Conservation (phyloP, 2,329 filamentous ascomycete species). For the Cladosporium sp. region DNA sequence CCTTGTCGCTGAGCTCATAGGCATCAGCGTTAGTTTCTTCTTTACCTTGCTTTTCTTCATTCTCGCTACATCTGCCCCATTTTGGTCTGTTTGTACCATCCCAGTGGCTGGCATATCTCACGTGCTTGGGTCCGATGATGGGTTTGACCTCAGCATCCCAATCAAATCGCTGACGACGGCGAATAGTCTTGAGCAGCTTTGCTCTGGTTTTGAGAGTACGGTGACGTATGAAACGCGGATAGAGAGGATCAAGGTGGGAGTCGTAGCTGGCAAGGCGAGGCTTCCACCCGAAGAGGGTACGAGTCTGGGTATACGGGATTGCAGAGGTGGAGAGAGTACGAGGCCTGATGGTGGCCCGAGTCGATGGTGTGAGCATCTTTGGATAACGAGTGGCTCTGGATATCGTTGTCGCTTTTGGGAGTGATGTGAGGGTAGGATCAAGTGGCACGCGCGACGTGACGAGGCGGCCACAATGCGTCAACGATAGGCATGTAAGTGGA, state of each 20-base stretch:
- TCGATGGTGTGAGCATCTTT: slow-evolving; percentile 1
- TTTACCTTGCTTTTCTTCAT: slow-evolving; percentile 13
- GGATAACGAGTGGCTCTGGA: neutral
- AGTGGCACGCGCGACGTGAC: neutral
- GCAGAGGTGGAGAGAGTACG: slow-evolving; percentile 8
- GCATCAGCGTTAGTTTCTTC: slow-evolving; percentile 9
- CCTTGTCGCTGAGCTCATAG: slow-evolving; percentile 23
- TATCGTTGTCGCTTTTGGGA: neutral
- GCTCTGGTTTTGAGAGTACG: slow-evolving; percentile 29
- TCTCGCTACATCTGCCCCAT: slow-evolving; percentile 16
- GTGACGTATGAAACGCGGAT: slow-evolving; percentile 25
- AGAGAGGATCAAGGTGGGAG: slow-evolving; percentile 30
- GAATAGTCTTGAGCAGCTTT: slow-evolving; percentile 29
- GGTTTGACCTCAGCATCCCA: slow-evolving; percentile 21
- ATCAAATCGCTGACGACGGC: slow-evolving; percentile 28
- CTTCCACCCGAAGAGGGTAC: slow-evolving; percentile 27
- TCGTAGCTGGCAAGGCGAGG: slow-evolving; percentile 22
- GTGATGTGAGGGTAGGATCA: neutral
- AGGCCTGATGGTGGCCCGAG: slow-evolving; percentile 11
- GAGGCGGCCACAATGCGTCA: neutral
- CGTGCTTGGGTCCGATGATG: slow-evolving; percentile 20
- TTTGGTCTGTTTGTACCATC: slow-evolving; percentile 11
- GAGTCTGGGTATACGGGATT: slow-evolving; percentile 7
- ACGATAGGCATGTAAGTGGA: slow-evolving; percentile 4
- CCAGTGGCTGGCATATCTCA: slow-evolving; percentile 28